phyloP scores from a whole-genome alignment of 2,329 filamentous ascomycete species.

The Scytalidium sp. region DNA sequence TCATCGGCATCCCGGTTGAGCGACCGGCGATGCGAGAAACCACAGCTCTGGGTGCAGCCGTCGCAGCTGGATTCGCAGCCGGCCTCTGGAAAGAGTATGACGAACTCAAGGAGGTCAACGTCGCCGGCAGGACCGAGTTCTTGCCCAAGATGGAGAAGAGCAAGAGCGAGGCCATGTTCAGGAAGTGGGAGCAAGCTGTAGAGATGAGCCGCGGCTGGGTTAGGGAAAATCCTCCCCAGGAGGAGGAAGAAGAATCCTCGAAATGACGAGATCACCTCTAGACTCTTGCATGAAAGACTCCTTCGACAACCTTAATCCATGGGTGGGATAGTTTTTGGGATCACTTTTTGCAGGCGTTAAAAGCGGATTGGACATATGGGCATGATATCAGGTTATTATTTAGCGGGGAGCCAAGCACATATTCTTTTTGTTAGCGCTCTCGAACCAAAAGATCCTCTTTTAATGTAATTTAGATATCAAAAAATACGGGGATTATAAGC shows the following conservation, averaged over 20 bases:
- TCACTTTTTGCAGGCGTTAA: too few species aligned
- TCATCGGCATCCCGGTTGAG: conserved; percentile 76
- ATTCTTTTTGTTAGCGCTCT: too few species aligned
- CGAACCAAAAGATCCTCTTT: too few species aligned
- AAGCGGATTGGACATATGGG: too few species aligned
- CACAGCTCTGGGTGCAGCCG: conserved; percentile 76
- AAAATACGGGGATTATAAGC: too few species aligned
- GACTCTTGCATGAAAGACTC: conserved; percentile 7
- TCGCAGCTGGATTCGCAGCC: conserved; percentile 76
- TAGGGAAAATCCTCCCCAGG: conserved; percentile 23
- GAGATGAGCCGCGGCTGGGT: conserved; percentile 76
- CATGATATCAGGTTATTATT: too few species aligned
- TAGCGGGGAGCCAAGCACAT: too few species aligned
- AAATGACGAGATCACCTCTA: not conserved
- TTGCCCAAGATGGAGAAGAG: conserved; percentile 60
- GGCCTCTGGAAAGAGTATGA: conserved; percentile 72
- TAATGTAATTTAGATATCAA: too few species aligned
- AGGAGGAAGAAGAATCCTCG: conserved; percentile 6
- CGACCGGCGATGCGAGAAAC: conserved; percentile 81
- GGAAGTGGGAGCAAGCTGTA: conserved; percentile 73
- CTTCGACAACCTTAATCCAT: too few species aligned
- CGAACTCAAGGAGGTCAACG: conserved; percentile 70
- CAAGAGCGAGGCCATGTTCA: conserved; percentile 61
- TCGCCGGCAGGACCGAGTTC: conserved; percentile 65
- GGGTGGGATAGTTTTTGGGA: too few species aligned